Evolutionary conservation across 495 filamentous ascomycete species (phyloP), one percentile per base, ranked within the genome.

Genomic region (Apiosordaria backusii): DNA sequence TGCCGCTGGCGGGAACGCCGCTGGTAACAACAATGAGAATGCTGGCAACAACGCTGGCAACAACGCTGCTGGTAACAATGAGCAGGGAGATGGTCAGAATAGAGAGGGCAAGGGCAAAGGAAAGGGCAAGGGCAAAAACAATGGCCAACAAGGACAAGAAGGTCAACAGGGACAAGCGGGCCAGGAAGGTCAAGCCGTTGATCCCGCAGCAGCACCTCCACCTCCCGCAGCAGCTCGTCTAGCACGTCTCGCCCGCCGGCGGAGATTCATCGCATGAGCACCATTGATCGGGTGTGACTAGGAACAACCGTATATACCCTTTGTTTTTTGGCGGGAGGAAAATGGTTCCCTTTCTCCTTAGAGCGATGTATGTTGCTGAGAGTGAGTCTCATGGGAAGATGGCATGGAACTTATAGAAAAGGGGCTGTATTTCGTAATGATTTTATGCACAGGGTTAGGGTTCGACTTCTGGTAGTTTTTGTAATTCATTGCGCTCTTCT

Each of bases 41-140:
- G 22, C 22, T 9, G 57, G 23, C 1, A 65, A 26, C 19, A 21
- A 58, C 26, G 18, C 24, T 55, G 65, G 23, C 7, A 53, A 50
- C 40, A 50, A 27, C 29, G 29, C 35, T 19, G 70, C 57, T 45
- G 66, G 52, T 6, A 60, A 59, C 58, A 24, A 24, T n/a, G 18
- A 57, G 21, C 57, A 60, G 16, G 24, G 7, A 61, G 59, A n/a
- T 35, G 59, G 18, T 1, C 24, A 61, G 27, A 58, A 22, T 50
- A 67, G 63, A 7, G 54, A 60, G 4, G 59, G 45, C n/a, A 67
- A 35, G 15, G 75, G 76, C 40, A 57, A 58, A 24, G 54, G n/a
- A 13, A 19, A 22, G 40, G 29, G 45, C 61, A 63, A 59, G 26
- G 59, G 15, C 22, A 64, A 60, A 1, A 61, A 53, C n/a, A 53